Conservation (phyloP, 2,329 filamentous ascomycete genomes). For the Helminthosporium solani region DNA sequence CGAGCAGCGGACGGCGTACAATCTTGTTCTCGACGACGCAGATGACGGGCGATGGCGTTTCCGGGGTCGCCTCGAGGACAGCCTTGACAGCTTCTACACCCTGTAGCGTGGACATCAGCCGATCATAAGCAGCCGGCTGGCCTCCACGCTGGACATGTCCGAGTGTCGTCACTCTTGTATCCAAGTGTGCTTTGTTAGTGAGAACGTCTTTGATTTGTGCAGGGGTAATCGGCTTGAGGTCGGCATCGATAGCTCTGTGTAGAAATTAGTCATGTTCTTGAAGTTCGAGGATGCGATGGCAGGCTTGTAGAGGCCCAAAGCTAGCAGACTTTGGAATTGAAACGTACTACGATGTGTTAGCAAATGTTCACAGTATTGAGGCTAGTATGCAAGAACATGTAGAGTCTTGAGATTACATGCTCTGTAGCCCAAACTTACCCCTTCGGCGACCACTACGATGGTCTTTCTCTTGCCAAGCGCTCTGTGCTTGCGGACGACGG, state of each 20-base stretch:
- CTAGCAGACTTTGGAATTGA: too few relatives aligned
- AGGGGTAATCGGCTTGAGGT: constrained; percentile 81
- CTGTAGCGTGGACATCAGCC: constrained; percentile 88
- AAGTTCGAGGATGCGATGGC: too few relatives aligned
- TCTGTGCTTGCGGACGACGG: constrained; percentile 65
- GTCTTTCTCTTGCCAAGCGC: constrained; percentile 91
- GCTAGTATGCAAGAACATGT: too few relatives aligned
- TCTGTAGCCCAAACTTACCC: too few relatives aligned
- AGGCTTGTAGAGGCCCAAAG: too few relatives aligned
- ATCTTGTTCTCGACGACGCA: constrained; percentile 99
- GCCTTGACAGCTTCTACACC: constrained; percentile 46
- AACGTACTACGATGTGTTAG: too few relatives aligned
- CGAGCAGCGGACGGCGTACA: constrained; percentile 80
- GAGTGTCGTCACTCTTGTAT: constrained; percentile 91
- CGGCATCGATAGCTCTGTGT: constrained; percentile 55
- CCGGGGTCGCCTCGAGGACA: constrained; percentile 60
- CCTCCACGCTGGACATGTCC: constrained; percentile 98
- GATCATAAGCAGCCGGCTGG: constrained; percentile 87
- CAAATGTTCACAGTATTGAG: too few relatives aligned
- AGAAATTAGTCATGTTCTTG: too few relatives aligned
- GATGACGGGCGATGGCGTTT: constrained; percentile 90
- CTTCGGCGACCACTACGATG: constrained; percentile 96
- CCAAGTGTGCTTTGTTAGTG: constrained; percentile 72
- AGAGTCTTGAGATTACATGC: too few relatives aligned
- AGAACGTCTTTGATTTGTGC: constrained; percentile 83